Base-by-base conservation (phyloP, 1,284 basidiomycete species). In the Trametes polyzona region DNA sequence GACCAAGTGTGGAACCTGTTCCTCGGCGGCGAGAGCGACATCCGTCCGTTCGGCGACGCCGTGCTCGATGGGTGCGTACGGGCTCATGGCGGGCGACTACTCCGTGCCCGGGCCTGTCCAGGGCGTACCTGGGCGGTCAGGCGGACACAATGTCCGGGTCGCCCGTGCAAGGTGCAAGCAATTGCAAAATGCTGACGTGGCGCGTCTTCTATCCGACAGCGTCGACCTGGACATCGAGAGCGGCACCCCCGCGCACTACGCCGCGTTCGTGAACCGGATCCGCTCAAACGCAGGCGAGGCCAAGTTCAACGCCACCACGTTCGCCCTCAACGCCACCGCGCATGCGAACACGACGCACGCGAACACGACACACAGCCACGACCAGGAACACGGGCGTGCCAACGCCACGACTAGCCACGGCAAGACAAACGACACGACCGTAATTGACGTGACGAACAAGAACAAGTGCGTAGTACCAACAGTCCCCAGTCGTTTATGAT, bases 181-280 rank as follows among this genome's bases (percentile, higher is more conserved):
- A 16, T 43, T 32, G 26, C 46, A 30, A 32, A 17, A 42, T 41
- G 52, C 36, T 37, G 41, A 55, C 58, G 21, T n/a, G 39, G 12
- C 29, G 21, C 32, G 14, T 32, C 12, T 12, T 16, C 24, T 17
- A 44, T 26, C 43, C 47, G 33, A 47, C 23, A 86, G 84, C 32
- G 69, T 87, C 49, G 86, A 88, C 65, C 73, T 88, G 36, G 86
- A 88, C 65, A 84, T 88, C 59, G 86, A 88, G 73, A 79, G 80
- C 37, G 86, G 86, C 2, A 69, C 71, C 14, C 73, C 76, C 32
- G 75, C 75, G 2, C 80, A 83, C 48, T 83, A 80, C 63, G 73
- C 76, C 12, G 77, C 84, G 0, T 88, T 88, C 59, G 79, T 85
- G 29, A 81, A 73, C 27, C 73, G 76, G 46, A 74, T 87, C 36